Percentiles rank a stretch among this genome's conserved stretches.
Conservation (phyloP, 2,329 filamentous ascomycete genomes). For the Septoria linicola region DNA sequence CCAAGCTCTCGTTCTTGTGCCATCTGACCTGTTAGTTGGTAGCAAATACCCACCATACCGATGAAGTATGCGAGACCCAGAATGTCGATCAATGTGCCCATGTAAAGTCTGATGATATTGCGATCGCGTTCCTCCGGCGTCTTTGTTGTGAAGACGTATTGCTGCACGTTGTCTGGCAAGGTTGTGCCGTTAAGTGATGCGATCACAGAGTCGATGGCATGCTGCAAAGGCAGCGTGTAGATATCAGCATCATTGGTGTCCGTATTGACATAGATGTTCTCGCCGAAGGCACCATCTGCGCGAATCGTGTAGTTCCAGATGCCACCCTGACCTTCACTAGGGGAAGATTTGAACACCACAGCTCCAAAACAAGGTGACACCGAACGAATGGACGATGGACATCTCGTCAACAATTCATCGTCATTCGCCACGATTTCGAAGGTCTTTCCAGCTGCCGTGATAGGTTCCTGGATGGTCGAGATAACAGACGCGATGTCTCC, state of each 20-base stretch:
- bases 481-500: constrained; percentile 74
- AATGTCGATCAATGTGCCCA: constrained; percentile 70
- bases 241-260: constrained; percentile 71
- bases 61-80: constrained; percentile 77
- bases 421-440: constrained; percentile 57
- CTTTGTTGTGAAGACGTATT: constrained; percentile 74
- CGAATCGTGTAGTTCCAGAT: constrained; percentile 86
- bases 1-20: constrained; percentile 82
- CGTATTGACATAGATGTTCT: constrained; percentile 63
- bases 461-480: constrained; percentile 57
- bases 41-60: constrained; percentile 76
- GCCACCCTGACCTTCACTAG: constrained; percentile 63
- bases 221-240: constrained; percentile 76
- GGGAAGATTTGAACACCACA: constrained; percentile 72
- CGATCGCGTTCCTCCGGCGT: constrained; percentile 66
- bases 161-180: constrained; percentile 46
- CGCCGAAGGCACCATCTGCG: constrained; percentile 69
- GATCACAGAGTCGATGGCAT: constrained; percentile 74
- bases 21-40: constrained; percentile 83
- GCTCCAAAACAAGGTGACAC: constrained; percentile 72
- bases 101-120: constrained; percentile 67
- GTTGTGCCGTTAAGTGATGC: constrained; percentile 52
- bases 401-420: constrained; percentile 60
- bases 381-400: constrained; percentile 57
- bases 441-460: constrained; percentile 56